A percentile compares a stretch with the other conserved stretches of the same genome.
These are phyloP conservation scores for Marchantia paleacea DNA, from an alignment of 225 moss, liverwort and hornwort genomes.

Conservation along the genomic window DNA sequence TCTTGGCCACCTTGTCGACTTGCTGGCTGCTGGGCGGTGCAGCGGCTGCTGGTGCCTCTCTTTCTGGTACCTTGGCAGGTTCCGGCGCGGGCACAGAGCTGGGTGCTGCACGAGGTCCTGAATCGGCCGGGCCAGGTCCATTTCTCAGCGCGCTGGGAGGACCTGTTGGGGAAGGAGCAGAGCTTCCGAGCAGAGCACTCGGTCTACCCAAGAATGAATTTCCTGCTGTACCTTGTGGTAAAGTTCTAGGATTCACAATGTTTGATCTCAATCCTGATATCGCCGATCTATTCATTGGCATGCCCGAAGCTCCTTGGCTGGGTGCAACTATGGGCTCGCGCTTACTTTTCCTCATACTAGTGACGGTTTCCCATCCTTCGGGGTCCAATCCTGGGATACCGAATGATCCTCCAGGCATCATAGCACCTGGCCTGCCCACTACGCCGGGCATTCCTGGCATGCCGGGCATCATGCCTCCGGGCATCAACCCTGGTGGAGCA, in stretches of 20 bases:
- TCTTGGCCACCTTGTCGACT: slow-evolving; percentile 45
- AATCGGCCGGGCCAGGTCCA: slow-evolving; percentile 34
- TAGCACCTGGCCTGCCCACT: slow-evolving; percentile 37
- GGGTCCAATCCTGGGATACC: slow-evolving; percentile 20
- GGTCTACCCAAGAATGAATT: slow-evolving; percentile 60
- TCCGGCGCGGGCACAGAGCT: slow-evolving; percentile 18
- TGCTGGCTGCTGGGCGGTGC: slow-evolving; percentile 35
- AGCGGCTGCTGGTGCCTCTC: slow-evolving; percentile 35
- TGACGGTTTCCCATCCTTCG: slow-evolving; percentile 28
- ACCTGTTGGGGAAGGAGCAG: slow-evolving; percentile 27
- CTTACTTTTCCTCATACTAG: slow-evolving; percentile 24
- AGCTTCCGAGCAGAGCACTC: slow-evolving; percentile 71
- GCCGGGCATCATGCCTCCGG: slow-evolving; percentile 41
- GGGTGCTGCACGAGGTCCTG: slow-evolving; percentile 20
- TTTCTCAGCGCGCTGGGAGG: slow-evolving; percentile 32
- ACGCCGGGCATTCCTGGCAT: slow-evolving; percentile 46
- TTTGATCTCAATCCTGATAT: slow-evolving; percentile 41
- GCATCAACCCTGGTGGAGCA: slow-evolving; percentile 30
- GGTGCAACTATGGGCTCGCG: slow-evolving; percentile 21
- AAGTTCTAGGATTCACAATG: slow-evolving; percentile 43
- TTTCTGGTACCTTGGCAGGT: slow-evolving; percentile 27
- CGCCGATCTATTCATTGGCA: slow-evolving; percentile 2
- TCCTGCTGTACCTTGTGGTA: slow-evolving; percentile 60
- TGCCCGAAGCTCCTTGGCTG: slow-evolving; percentile 3
- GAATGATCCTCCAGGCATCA: slow-evolving; percentile 11